These are phyloP conservation scores for Micromonas commoda DNA, from an alignment of 139 green algal species.

Conservation along the genomic window DNA sequence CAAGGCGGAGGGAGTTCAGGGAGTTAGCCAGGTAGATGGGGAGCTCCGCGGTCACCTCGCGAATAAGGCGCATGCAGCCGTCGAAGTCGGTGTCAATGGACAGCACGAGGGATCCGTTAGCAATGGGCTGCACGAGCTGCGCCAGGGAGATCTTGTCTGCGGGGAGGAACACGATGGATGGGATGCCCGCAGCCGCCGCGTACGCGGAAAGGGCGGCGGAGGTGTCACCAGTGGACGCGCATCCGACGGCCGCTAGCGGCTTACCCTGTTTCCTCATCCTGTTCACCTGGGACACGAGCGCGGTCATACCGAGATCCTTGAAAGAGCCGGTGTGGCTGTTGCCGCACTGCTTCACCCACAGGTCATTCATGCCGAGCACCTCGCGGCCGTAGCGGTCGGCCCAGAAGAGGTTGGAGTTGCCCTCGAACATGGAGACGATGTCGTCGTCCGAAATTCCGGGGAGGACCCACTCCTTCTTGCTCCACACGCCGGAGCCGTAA, in stretches of 20 bases:
- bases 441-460: slow-evolving; percentile 83
- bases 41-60: slow-evolving; percentile 77
- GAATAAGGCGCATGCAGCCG: slow-evolving; percentile 98
- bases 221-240: slow-evolving; percentile 97
- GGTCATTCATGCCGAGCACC: slow-evolving; percentile 84
- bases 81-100: slow-evolving; percentile 99
- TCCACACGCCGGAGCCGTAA: slow-evolving; percentile 96
- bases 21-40: slow-evolving; percentile 99
- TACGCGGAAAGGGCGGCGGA: slow-evolving; percentile 94
- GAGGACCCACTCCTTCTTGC: slow-evolving; percentile 99
- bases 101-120: slow-evolving; percentile 95
- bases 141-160: slow-evolving; percentile 92
- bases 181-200: slow-evolving; percentile 91
- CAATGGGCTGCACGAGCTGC: slow-evolving; percentile 95
- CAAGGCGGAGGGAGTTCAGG: slow-evolving; percentile 95
- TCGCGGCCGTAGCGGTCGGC: slow-evolving; percentile 92
- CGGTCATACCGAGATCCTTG: slow-evolving; percentile 99
- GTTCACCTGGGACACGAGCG: slow-evolving; percentile 91
- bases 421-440: slow-evolving; percentile 99
- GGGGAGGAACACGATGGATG: slow-evolving; percentile 98
- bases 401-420: slow-evolving; percentile 99
- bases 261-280: slow-evolving; percentile 77
- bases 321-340: slow-evolving; percentile 97
- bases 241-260: slow-evolving; percentile 87
- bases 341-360: slow-evolving; percentile 99